Base-by-base conservation (phyloP, 495 filamentous ascomycete species). In the Choiromyces venosus region DNA sequence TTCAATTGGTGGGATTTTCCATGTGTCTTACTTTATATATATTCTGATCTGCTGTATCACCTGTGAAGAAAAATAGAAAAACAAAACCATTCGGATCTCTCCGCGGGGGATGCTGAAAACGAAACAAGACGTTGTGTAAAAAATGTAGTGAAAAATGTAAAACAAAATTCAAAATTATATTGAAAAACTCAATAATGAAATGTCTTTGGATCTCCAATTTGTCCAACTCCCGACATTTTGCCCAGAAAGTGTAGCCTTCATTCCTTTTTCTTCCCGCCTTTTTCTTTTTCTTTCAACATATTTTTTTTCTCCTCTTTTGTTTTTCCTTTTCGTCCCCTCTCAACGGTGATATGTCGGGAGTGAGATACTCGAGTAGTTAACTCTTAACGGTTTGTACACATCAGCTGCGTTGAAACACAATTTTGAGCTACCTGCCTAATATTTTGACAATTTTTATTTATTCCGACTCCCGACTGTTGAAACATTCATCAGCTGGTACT, bases 41-140 rank as follows among this genome's bases (percentile, higher is more conserved):
- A 29, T 33, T 4, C 25, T 61, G 71, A 74, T 74, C 71, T 75
- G 75, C 66, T 61, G 75, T 77, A 77, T 77, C 75, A 77, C 75
- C 52, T 33, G 10, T 29, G 52, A 12, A 61, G 52, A 61, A 33
- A 61, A 61, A 77, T 73, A 72, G 69, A 72, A 71, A 68, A 72
- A 67, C 72, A 72, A 61, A 77, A 70, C 74, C 75, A 77, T 77
- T 77, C 75, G 75, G 75, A 74, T 77, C 69, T 77, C 52, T 73
- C 75, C 74, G 70, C 42, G 69, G 52, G 25, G 52, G 25, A 56
- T 56, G 25, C 4, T 61, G 76, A 67, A 70, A 69, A 71, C 68
- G 65, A 71, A 46, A 75, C 66, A 56, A 64, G 25, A 71, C 29
- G 71, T 61, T 12, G 52, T 61, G 52, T 1, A 61, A 61, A n/a